Percentiles rank a stretch among this genome's conserved stretches.
These are phyloP conservation scores for Kingdonia uniflora DNA, from an alignment of 164 flowering plant species.

Conservation along the genomic window DNA sequence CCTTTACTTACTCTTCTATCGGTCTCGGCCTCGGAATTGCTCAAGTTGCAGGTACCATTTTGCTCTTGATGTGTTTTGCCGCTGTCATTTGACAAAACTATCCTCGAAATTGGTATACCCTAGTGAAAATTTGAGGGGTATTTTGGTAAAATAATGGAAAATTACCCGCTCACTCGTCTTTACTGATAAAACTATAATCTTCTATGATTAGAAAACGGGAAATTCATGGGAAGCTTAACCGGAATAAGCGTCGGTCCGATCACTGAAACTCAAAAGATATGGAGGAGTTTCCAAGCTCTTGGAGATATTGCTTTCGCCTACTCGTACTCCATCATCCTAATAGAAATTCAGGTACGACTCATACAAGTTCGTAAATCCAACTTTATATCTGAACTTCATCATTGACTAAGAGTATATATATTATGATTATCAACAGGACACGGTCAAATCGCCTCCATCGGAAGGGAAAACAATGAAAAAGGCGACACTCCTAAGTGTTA, in stretches of 20 bases:
- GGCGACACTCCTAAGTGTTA: conserved; percentile 29
- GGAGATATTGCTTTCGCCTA: conserved; percentile 72
- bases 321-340: conserved; percentile 46
- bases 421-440: conserved; percentile 29
- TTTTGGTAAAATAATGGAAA: no score
- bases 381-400: not conserved
- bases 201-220: conserved; percentile 20
- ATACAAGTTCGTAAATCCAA: no score
- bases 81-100: no score
- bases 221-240: conserved; percentile 42
- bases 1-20: conserved; percentile 48
- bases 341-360: conserved; percentile 52
- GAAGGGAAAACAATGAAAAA: conserved; percentile 55
- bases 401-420: not conserved
- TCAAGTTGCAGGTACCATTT: conserved; percentile 36
- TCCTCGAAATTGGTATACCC: no score
- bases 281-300: conserved; percentile 67
- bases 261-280: conserved; percentile 39
- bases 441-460: conserved; percentile 45
- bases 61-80: not conserved
- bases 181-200: not conserved
- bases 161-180: not conserved
- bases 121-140: no score
- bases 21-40: conserved; percentile 45
- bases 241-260: conserved; percentile 48